Percentiles rank a stretch among this genome's conserved stretches.
Evolutionary conservation across 306 rosid species (phyloP).

Genomic region (Crataegus laevigata): DNA sequence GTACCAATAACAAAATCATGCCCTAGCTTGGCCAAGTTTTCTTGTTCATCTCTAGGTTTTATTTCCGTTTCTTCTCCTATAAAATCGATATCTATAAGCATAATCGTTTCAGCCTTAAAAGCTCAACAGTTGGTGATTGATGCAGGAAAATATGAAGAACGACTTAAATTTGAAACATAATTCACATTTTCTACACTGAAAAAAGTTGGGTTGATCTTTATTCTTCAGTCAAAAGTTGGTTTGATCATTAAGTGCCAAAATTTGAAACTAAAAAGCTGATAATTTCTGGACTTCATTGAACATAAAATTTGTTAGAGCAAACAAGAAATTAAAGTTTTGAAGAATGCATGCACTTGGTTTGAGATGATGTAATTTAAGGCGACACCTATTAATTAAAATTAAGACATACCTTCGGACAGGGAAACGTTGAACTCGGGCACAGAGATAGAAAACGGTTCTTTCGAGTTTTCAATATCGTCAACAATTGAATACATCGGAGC

Average conservation of each 20-base stretch:
- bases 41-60: not conserved
- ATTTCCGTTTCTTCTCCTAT: not conserved
- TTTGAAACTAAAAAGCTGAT: not conserved
- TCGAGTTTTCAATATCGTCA: constrained; percentile 24
- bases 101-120: not conserved
- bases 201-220: not conserved
- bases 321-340: not conserved
- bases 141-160: not conserved
- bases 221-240: not conserved
- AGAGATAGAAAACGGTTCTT: constrained; percentile 23
- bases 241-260: not conserved
- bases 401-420: constrained; percentile 22
- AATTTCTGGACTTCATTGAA: not conserved
- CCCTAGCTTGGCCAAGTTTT: constrained; percentile 9
- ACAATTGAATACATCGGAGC: constrained; percentile 1
- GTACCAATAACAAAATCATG: constrained; percentile 14
- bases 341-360: not conserved
- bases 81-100: not conserved
- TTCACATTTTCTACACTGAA: not conserved
- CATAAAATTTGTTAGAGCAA: not conserved
- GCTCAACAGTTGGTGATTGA: not conserved
- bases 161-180: not conserved
- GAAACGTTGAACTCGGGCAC: constrained; percentile 19
- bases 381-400: not conserved
- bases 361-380: not conserved